Conservation (phyloP, 768 basidiomycete species). For the Suillus fuscotomentosus region DNA sequence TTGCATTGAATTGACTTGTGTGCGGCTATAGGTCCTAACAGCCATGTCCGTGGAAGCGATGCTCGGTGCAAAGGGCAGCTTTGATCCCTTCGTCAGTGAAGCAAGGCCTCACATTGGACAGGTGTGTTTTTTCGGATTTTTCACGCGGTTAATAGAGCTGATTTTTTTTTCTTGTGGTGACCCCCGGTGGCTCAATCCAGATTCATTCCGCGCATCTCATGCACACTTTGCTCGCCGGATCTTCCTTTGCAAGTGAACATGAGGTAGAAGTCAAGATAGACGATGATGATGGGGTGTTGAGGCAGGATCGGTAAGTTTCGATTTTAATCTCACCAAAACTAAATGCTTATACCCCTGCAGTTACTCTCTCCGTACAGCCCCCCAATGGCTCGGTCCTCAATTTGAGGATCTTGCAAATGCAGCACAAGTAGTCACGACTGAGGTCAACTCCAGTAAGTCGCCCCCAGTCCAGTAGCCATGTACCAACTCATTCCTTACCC, state of each 20-base stretch:
- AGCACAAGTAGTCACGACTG: slow-evolving; percentile 60
- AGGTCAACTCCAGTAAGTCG: slow-evolving; percentile 78
- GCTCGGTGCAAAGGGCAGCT: slow-evolving; percentile 67
- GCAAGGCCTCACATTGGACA: slow-evolving; percentile 86
- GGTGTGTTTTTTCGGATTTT: slow-evolving; percentile 27
- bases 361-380: slow-evolving; percentile 61
- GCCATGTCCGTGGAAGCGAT: slow-evolving; percentile 86
- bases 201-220: slow-evolving; percentile 74
- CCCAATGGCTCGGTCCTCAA: slow-evolving; percentile 86
- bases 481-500: not conserved
- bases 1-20: not conserved
- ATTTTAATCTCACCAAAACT: not conserved
- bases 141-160: not conserved
- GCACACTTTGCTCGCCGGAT: slow-evolving; percentile 65
- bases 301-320: slow-evolving; percentile 69
- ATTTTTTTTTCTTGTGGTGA: not conserved
- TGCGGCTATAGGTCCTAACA: slow-evolving; percentile 55
- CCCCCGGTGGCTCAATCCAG: slow-evolving; percentile 20
- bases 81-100: slow-evolving; percentile 72
- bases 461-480: slow-evolving; percentile 4
- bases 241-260: slow-evolving; percentile 61
- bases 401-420: slow-evolving; percentile 75
- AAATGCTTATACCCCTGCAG: not conserved
- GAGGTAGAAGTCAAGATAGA: slow-evolving; percentile 75
- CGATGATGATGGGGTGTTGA: slow-evolving; percentile 69